Evolutionary conservation across 371 early-diverging fungal species (phyloP), one percentile per base, ranked within the genome.

Genomic region (Umbelopsis sp.): DNA sequence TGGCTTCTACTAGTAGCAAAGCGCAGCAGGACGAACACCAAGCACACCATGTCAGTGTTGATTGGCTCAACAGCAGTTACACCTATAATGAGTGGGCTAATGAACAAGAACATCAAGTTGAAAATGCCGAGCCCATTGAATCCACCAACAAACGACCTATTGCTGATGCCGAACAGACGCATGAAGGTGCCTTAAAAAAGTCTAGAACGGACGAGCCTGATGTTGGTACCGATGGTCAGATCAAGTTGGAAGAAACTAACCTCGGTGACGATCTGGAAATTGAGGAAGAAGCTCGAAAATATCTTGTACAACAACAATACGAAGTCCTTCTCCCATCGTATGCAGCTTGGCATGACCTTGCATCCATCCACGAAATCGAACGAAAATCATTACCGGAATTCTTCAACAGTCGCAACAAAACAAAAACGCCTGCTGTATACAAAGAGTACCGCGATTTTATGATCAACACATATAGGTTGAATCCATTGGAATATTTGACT

Each of bases 391-490:
- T 98, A 62, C 99, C 98, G 18, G 98, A 98, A 77, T 99, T 99
- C 73, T 97, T 98, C 82, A 95, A 94, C 80, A 87, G 86, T 70
- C 89, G 87, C 68, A 97, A 96, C 86, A 89, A 89, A 74, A 89
- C 91, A 64, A 99, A 99, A 76, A 97, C 94, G 14, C 97, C 97
- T 0, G 80, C 89, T 1, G 86, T 96, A 9, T 98, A 97, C 84
- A 92, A 93, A 79, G 98, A 97, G 70, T 97, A 96, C 75, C 89
- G 99, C 48, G 94, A 97, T 81, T 97, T 97, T 70, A 98, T 99
- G 96, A 84, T 98, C 80, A 94, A 97, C 78, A 95, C 94, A 12
- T 97, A 97, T 79, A 92, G 98, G 16, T 82, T 96, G 52, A 96
- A 94, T 78, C 99, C 99, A 0, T 69, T 84, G 7, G 97, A 98